These are phyloP conservation scores for Glycine tomentella DNA, from an alignment of 306 rosid species.

Conservation along the genomic window DNA sequence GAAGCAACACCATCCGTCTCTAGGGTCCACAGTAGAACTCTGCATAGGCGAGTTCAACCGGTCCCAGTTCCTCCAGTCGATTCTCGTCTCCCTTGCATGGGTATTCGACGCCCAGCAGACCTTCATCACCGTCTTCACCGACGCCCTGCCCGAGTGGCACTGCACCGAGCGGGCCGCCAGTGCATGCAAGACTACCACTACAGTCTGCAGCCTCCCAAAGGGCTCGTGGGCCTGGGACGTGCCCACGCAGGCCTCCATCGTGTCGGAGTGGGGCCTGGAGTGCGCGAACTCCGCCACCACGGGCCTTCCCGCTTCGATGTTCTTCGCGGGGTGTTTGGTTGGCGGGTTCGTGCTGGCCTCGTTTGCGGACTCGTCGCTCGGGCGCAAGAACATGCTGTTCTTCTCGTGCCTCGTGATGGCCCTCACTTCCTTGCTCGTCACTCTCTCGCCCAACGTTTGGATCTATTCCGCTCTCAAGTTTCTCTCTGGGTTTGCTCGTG, in stretches of 20 bases:
- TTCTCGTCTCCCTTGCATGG: constrained; percentile 59
- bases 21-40: constrained; percentile 55
- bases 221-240: constrained; percentile 57
- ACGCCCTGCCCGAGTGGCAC: constrained; percentile 59
- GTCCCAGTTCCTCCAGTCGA: constrained; percentile 58
- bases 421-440: constrained; percentile 48
- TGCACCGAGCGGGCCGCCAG: not conserved
- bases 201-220: constrained; percentile 49
- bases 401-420: constrained; percentile 58
- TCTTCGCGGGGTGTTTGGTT: constrained; percentile 60
- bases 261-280: constrained; percentile 61
- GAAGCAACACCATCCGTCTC: constrained; percentile 46
- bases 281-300: constrained; percentile 44
- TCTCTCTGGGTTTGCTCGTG: constrained; percentile 52
- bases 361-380: constrained; percentile 59
- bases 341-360: constrained; percentile 60
- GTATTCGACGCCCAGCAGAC: constrained; percentile 66
- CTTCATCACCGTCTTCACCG: constrained; percentile 62
- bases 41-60: constrained; percentile 54
- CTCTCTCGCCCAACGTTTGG: constrained; percentile 57
- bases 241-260: constrained; percentile 44
- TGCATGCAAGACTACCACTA: no score
- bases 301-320: constrained; percentile 60
- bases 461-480: constrained; percentile 55
- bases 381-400: constrained; percentile 63